Evolutionary conservation across 768 basidiomycete species (phyloP), one percentile per base, ranked within the genome.

Genomic region (Pleurotus djamor): DNA sequence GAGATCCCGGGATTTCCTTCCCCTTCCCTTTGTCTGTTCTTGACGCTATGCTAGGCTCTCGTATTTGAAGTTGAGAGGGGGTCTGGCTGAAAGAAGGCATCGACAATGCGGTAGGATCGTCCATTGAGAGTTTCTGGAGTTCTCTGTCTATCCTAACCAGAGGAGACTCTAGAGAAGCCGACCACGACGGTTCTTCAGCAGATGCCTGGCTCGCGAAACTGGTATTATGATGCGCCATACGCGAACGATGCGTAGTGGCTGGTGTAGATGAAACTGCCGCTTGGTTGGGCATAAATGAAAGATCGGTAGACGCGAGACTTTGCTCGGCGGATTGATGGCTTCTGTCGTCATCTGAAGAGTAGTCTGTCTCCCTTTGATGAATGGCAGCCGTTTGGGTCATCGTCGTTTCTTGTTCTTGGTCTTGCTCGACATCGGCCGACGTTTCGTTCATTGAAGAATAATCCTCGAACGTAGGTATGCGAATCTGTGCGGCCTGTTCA

Each of bases 401-500:
- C 12, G 51, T 65, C 28, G 65, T 66, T 6, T 68, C 60, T 34
- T 67, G 65, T 57, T 71, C 69, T 3, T 59, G 28, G 21, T 75
- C 71, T n/a, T 12, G 28, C 44, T 76, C 76, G 14, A 70, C 62
- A 59, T 80, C 73, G 0, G 80, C 79, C 5, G 77, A 73, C 16
- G 78, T 74, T 44, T 85, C 86, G 49, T 83, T 78, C 44, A 78
- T 75, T 5, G 76, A 81, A n/a, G 82, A 84, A 60, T 84, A 80
- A 58, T 92, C 88, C 12, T 86, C 92, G 36, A 80, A 86, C 1
- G 85, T 85, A 4, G 89, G 87, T 47, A 95, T 89, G 43, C 88
- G 85, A 33, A 94, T 89, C 65, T 93, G 88, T 3, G 96, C 96
- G 7, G 95, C 94, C 60, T 91, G 85, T 68, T 98, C 95, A 68